Evolutionary conservation across 495 filamentous ascomycete species (phyloP), one percentile per base, ranked within the genome.

Genomic region (Margaritispora aquatica): DNA sequence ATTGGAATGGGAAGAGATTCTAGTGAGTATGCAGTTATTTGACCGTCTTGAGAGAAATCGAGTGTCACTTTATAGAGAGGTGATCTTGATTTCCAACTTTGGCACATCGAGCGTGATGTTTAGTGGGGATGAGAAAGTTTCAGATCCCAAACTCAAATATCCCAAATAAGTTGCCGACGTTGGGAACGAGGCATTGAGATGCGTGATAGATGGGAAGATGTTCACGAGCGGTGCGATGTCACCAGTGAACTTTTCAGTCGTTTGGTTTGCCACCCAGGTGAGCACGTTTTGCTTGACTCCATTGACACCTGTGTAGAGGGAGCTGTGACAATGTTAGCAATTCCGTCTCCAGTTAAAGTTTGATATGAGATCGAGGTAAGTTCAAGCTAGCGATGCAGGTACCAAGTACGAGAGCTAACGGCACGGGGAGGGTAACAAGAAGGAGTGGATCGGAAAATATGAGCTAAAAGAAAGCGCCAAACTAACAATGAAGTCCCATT

Each of bases 61-160:
- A n/a, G n/a, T n/a, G n/a, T n/a, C n/a, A n/a, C n/a, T n/a, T n/a
- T n/a, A n/a, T n/a, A n/a, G n/a, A n/a, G n/a, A n/a, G n/a, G n/a
- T n/a, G n/a, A n/a, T n/a, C n/a, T n/a, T n/a, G n/a, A n/a, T n/a
- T n/a, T n/a, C n/a, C 21, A 57, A 23, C 13, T 29, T 48, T 2
- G 72, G 64, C 9, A 74, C 70, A 15, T 47, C 57, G 54, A 76
- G 73, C 11, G 74, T 76, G 48, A 75, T 70, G 31, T 69, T 67
- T 0, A 52, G 49, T 20, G 54, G 19, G 0, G 67, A 41, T 2
- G 51, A 69, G 61, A 64, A 74, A 3, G 69, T 65, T 49, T 76
- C 72, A 0, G 71, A 66, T n/a, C 74, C 74, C 36, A 76, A 73
- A 41, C 66, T 63, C 55, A 74, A 64, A 48, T 70, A 61, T 17